phyloP scores from a whole-genome alignment of 2,329 filamentous ascomycete genomes.

The Acephala macrosclerotiorum region DNA sequence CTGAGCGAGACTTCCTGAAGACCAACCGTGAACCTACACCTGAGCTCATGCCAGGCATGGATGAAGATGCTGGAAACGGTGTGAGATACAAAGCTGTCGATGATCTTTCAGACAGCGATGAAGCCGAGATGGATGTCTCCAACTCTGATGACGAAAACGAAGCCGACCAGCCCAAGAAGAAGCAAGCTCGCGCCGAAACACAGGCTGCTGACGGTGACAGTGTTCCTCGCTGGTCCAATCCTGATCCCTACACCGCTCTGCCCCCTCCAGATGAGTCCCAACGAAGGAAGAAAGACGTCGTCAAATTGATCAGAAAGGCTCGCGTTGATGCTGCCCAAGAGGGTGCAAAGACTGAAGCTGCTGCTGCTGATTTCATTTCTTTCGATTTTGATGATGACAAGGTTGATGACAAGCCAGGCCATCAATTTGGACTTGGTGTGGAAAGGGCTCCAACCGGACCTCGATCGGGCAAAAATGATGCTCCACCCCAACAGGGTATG shows the following conservation, averaged over 20 bases:
- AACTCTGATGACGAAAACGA: conserved; percentile 52
- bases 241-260: conserved; percentile 89
- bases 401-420: conserved; percentile 32
- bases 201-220: conserved; percentile 51
- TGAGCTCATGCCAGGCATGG: conserved; percentile 45
- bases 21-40: conserved; percentile 46
- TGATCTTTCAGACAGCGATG: conserved; percentile 68
- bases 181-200: conserved; percentile 50
- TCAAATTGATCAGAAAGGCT: conserved; percentile 90
- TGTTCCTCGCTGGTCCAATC: conserved; percentile 89
- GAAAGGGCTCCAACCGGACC: conserved; percentile 39
- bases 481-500: not conserved
- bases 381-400: conserved; percentile 69
- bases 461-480: conserved; percentile 18
- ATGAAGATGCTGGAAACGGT: conserved; percentile 37
- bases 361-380: conserved; percentile 88
- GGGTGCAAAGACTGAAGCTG: conserved; percentile 58
- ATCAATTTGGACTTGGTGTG: conserved; percentile 28
- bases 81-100: conserved; percentile 63
- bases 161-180: conserved; percentile 49
- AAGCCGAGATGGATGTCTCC: conserved; percentile 64
- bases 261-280: conserved; percentile 79
- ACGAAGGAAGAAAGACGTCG: conserved; percentile 83
- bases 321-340: conserved; percentile 64
- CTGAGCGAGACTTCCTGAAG: conserved; percentile 44